Evolutionary conservation across 2,329 filamentous ascomycete genomes (phyloP).

Genomic region (Colletotrichum brevisporum): DNA sequence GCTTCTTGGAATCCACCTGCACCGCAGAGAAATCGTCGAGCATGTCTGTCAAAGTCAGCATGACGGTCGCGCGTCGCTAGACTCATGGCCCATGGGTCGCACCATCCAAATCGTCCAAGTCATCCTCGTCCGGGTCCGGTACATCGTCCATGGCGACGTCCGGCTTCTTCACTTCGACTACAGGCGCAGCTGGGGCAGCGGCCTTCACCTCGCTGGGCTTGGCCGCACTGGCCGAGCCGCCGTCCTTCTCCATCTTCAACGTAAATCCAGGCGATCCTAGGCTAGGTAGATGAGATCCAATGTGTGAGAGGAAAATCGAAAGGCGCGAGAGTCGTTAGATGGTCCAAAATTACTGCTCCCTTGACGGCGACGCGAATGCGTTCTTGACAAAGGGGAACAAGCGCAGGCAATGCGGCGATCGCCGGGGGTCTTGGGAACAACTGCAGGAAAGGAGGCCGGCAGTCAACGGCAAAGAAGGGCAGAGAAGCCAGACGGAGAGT

Average conservation of each 20-base stretch:
- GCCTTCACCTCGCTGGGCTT: slow-evolving; percentile 41
- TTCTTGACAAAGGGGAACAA: slow-evolving; percentile 11
- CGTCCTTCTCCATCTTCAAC: slow-evolving; percentile 28
- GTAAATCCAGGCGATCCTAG: not conserved
- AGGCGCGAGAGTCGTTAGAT: not conserved
- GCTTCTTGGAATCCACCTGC: slow-evolving; percentile 66
- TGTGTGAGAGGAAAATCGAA: not conserved
- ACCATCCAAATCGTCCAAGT: slow-evolving; percentile 93
- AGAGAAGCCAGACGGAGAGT: slow-evolving; percentile 12
- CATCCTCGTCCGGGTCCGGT: slow-evolving; percentile 93
- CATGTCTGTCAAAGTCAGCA: slow-evolving; percentile 73
- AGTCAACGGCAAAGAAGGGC: slow-evolving; percentile 8
- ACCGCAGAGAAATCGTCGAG: slow-evolving; percentile 88
- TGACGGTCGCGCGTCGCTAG: not conserved
- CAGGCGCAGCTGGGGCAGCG: slow-evolving; percentile 33
- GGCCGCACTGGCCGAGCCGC: slow-evolving; percentile 28
- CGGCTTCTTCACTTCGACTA: slow-evolving; percentile 44
- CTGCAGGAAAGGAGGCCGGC: slow-evolving; percentile 20
- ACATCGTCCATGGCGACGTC: slow-evolving; percentile 65
- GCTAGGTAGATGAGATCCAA: not conserved
- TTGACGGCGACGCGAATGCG: slow-evolving; percentile 1
- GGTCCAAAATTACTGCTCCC: slow-evolving; percentile 1
- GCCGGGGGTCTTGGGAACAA: not conserved
- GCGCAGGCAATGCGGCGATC: slow-evolving; percentile 5
- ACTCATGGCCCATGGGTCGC: slow-evolving; percentile 43